These are phyloP conservation scores for Lecanicillium sp. DNA, from an alignment of 2,329 filamentous ascomycete genomes.

Conservation along the genomic window DNA sequence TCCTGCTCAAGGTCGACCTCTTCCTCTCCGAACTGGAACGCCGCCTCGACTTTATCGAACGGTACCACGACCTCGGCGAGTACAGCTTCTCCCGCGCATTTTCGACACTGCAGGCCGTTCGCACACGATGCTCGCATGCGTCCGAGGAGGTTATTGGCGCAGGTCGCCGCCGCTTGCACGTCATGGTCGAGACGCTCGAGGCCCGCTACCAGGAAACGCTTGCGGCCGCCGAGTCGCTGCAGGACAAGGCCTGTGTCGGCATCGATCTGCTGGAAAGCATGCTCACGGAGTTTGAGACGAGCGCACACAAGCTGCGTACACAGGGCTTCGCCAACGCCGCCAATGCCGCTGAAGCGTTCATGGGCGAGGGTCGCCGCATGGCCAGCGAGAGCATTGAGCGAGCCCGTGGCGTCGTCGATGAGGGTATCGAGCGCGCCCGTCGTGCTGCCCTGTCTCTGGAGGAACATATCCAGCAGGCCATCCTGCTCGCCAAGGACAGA, in stretches of 20 bases:
- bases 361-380: conserved; percentile 72
- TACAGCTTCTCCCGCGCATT: conserved; percentile 79
- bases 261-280: conserved; percentile 81
- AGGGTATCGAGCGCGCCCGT: conserved; percentile 73
- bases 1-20: conserved; percentile 62
- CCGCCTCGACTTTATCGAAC: conserved; percentile 80
- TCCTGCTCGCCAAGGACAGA: conserved; percentile 65
- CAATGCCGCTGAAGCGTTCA: conserved; percentile 61
- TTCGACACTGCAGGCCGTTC: conserved; percentile 75
- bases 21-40: conserved; percentile 82
- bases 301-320: conserved; percentile 72
- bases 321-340: conserved; percentile 61
- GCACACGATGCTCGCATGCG: conserved; percentile 80
- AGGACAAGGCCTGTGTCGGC: conserved; percentile 84
- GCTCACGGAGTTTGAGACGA: conserved; percentile 75
- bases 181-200: conserved; percentile 91
- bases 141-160: conserved; percentile 86
- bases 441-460: conserved; percentile 76
- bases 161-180: conserved; percentile 72
- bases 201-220: conserved; percentile 79
- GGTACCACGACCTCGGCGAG: conserved; percentile 78
- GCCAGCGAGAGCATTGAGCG: conserved; percentile 72
- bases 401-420: conserved; percentile 70
- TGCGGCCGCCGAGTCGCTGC: conserved; percentile 74
- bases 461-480: conserved; percentile 74